Evolutionary conservation across 164 flowering plant species (phyloP), one percentile per base, ranked within the genome.

Genomic region (Piper betle): DNA sequence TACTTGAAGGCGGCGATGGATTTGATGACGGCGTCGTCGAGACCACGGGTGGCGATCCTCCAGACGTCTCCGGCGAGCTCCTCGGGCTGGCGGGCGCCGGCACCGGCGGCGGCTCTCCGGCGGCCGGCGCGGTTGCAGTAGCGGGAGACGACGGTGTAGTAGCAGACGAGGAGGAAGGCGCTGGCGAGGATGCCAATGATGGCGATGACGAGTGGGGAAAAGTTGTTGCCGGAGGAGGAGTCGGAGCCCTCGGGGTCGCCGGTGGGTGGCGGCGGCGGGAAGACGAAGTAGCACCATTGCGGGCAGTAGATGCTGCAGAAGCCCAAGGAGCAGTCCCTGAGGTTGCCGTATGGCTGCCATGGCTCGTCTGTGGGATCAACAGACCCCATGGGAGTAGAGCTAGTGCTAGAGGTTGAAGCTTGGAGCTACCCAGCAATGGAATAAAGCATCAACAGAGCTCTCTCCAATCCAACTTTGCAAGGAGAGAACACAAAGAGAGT

Each of bases 261-360:
- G 39, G 71, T 56, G 0, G 87, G 83, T 33, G 94, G 94, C 2
- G 96, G 95, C 60, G 96, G 97, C 20, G 96, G 84, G 72, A 73
- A 75, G 59, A 80, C 72, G 37, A 81, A 59, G 73, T 84, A 80
- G 73, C 98, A 92, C 84, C 86, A 88, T 60, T 87, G 95, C 6
- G 88, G 98, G 57, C 98, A 92, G 67, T 81, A 78, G n/a, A 79
- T 46, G 67, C 81, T 84, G 62, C 98, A 92, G 55, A 88, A 75
- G 12, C 87, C 91, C 68, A 74, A 78, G 15, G 91, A 73, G 65
- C 98, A 91, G 62, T 91, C 96, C 52, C 70, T 81, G 60, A 62
- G 59, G 66, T 71, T 79, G 16, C 72, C 66, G 60, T 82, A 82
- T n/a, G 97, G 88, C 17, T 76, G 72, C 91, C 83, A 87, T 38